Conservation (phyloP, 495 filamentous ascomycete species). For the Eremomyces bilateralis region DNA sequence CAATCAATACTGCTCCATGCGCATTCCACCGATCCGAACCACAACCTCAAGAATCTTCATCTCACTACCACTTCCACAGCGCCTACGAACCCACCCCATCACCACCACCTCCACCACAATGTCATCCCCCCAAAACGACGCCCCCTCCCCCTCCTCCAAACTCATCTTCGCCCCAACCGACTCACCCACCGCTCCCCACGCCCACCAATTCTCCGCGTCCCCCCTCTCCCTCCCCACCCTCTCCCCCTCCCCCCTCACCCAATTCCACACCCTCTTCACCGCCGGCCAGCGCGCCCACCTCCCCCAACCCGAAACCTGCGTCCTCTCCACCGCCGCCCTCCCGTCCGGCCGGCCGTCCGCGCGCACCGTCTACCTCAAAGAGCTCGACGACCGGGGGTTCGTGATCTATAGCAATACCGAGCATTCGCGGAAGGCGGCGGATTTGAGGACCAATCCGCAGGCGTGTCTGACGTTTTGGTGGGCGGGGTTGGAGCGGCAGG, state of each 20-base stretch:
- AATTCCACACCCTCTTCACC: constrained; percentile 77
- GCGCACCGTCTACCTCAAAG: constrained; percentile 77
- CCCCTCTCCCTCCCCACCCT: constrained; percentile 32
- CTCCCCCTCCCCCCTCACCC: constrained; percentile 36
- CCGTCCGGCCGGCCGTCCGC: constrained; percentile 69
- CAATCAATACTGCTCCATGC: too few species aligned
- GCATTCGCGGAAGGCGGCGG: constrained; percentile 44
- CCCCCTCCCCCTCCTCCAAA: too few species aligned
- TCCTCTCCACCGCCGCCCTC: constrained; percentile 63
- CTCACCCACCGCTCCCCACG: constrained; percentile 24
- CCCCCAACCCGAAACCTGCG: constrained; percentile 54
- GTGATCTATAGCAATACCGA: constrained; percentile 87
- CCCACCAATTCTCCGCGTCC: constrained; percentile 39
- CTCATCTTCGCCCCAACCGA: constrained; percentile 19
- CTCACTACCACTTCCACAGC: too few species aligned
- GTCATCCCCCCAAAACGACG: constrained; percentile 1
- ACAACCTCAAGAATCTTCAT: too few species aligned
- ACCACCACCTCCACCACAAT: constrained; percentile 5
- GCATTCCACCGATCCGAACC: too few species aligned
- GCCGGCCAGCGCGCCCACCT: constrained; percentile 36
- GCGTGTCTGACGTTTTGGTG: constrained; percentile 61
- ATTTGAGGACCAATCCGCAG: constrained; percentile 41
- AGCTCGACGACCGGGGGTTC: constrained; percentile 53
- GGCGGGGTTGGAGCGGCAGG: constrained; percentile 57
- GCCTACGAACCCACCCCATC: constrained; percentile 5